These are phyloP conservation scores for Bathelium albidoporum DNA, from an alignment of 495 filamentous ascomycete species.

Conservation along the genomic window DNA sequence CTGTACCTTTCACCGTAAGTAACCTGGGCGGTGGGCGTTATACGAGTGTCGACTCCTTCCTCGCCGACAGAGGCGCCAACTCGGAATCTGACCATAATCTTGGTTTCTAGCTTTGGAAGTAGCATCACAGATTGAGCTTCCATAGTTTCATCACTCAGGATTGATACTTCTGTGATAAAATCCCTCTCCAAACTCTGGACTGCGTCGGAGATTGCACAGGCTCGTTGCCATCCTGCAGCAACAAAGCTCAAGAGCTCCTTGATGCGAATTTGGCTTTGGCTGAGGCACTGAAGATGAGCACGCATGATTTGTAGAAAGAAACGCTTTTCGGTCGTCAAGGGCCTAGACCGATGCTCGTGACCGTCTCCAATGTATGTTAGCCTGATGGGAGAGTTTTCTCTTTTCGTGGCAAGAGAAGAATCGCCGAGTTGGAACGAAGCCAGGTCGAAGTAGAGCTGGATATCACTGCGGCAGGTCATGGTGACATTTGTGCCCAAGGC, in stretches of 20 bases:
- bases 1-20: constrained; percentile 61
- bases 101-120: constrained; percentile 46
- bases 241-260: constrained; percentile 47
- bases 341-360: constrained; percentile 26
- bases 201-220: constrained; percentile 40
- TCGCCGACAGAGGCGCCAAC: constrained; percentile 36
- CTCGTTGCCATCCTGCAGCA: constrained; percentile 49
- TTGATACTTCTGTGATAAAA: constrained; percentile 44
- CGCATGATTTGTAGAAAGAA: constrained; percentile 62
- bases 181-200: constrained; percentile 44
- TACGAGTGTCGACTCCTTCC: constrained; percentile 27
- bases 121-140: constrained; percentile 44
- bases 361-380: constrained; percentile 38
- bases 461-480: constrained; percentile 67
- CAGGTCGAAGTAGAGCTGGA: constrained; percentile 68
- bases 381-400: constrained; percentile 35
- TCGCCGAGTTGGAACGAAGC: constrained; percentile 40
- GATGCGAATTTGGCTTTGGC: constrained; percentile 40
- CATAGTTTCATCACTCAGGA: constrained; percentile 47
- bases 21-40: constrained; percentile 38
- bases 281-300: constrained; percentile 44
- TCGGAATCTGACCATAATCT: constrained; percentile 47
- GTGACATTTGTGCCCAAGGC: constrained; percentile 49
- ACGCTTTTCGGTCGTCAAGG: constrained; percentile 44
- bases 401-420: background rate